A percentile compares a stretch with the other conserved stretches of the same genome.
These are phyloP conservation scores for Phragmites australis DNA, from an alignment of 176 grass and related monocot species.

Conservation along the genomic window DNA sequence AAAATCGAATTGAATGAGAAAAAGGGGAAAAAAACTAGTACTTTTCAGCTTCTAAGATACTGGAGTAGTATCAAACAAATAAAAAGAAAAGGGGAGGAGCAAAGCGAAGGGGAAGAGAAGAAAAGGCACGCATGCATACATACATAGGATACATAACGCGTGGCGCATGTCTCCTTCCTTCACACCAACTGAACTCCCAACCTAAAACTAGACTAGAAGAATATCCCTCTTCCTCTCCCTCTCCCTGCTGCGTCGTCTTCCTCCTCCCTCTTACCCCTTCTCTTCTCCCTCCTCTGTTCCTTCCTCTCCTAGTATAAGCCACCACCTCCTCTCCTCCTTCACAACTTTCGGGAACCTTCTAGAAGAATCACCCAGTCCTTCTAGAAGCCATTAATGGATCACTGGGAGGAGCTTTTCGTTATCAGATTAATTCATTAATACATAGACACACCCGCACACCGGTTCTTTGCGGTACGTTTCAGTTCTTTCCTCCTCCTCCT, in stretches of 20 bases:
- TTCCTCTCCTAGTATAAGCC: conserved; percentile 6
- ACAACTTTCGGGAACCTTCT: conserved; percentile 4
- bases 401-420: conserved; percentile 19
- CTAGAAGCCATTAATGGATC: not conserved
- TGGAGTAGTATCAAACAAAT: too few relatives aligned
- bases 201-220: not conserved
- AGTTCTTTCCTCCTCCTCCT: not conserved
- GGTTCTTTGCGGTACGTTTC: conserved; percentile 21
- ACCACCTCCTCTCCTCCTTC: not conserved
- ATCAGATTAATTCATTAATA: conserved; percentile 15
- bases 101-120: not conserved
- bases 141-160: not conserved
- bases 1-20: too few relatives aligned
- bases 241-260: too few relatives aligned
- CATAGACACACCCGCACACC: not conserved
- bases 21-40: too few relatives aligned
- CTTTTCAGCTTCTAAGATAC: not conserved
- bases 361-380: not conserved
- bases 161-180: not conserved
- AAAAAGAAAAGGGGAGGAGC: not conserved
- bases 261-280: not conserved
- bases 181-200: conserved; percentile 50
- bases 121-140: not conserved
- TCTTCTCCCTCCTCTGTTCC: not conserved
- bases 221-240: not conserved